A percentile compares a stretch with the other conserved stretches of the same genome.
These are phyloP conservation scores for Cercospora beticola DNA, from an alignment of 2,329 filamentous ascomycete species.

Conservation along the genomic window DNA sequence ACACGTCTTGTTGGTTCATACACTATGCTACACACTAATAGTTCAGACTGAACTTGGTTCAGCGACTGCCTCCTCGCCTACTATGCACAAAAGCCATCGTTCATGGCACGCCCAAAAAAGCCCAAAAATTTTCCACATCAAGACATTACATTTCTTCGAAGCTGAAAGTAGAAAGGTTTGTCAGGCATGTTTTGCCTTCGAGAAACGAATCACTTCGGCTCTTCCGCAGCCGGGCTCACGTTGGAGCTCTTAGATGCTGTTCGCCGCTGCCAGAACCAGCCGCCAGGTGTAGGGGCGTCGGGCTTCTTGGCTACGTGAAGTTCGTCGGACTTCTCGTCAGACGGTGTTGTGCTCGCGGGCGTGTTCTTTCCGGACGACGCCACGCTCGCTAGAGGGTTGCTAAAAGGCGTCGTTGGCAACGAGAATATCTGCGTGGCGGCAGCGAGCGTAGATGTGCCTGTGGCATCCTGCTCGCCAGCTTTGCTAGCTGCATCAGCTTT, in stretches of 20 bases:
- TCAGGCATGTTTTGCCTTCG: background rate
- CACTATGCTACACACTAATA: slow-evolving; percentile 3
- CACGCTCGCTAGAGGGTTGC: slow-evolving; percentile 7
- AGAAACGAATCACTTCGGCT: slow-evolving; percentile 6
- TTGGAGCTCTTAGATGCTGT: slow-evolving; percentile 29
- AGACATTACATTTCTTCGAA: slow-evolving; percentile 10
- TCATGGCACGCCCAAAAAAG: background rate
- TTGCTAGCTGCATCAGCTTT: slow-evolving; percentile 21
- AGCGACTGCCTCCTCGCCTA: background rate
- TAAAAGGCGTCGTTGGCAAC: slow-evolving; percentile 21
- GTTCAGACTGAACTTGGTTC: slow-evolving; percentile 2
- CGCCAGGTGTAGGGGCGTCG: slow-evolving; percentile 24
- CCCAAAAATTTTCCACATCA: background rate
- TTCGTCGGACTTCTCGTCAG: slow-evolving; percentile 22
- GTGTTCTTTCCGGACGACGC: background rate
- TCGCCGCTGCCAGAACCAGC: slow-evolving; percentile 38
- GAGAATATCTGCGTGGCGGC: slow-evolving; percentile 23
- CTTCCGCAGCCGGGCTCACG: slow-evolving; percentile 8
- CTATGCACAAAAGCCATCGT: background rate
- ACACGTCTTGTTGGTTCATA: background rate
- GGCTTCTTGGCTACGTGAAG: slow-evolving; percentile 18
- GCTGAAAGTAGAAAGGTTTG: background rate
- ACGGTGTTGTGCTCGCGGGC: slow-evolving; percentile 13
- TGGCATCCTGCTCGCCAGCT: slow-evolving; percentile 17
- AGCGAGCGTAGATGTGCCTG: slow-evolving; percentile 4